Conservation (phyloP, 2,329 filamentous ascomycete genomes). For the Dendrostoma leiphaemia region DNA sequence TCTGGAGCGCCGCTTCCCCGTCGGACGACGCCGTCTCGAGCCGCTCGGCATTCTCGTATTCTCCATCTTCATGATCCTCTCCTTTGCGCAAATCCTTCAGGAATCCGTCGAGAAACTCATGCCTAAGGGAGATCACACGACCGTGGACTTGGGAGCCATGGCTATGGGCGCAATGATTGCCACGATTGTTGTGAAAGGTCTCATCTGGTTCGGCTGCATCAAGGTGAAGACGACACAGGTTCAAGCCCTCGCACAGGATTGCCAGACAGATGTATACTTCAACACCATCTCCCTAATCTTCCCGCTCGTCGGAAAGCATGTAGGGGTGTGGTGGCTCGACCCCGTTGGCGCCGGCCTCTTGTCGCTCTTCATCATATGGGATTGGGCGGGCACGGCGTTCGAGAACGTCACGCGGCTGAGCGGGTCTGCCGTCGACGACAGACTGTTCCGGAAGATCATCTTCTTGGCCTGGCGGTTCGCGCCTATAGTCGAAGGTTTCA, state of each 20-base stretch:
- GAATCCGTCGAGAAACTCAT: slow-evolving; percentile 58
- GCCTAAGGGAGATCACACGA: slow-evolving; percentile 37
- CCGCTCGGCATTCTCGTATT: slow-evolving; percentile 63
- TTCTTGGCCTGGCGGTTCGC: slow-evolving; percentile 58
- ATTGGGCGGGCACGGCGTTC: slow-evolving; percentile 63
- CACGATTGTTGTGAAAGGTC: slow-evolving; percentile 58
- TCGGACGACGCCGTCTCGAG: slow-evolving; percentile 55
- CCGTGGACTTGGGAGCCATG: slow-evolving; percentile 47
- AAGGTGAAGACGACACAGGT: slow-evolving; percentile 63
- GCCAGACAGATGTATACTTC: slow-evolving; percentile 55
- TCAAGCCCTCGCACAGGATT: slow-evolving; percentile 61
- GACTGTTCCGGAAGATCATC: slow-evolving; percentile 54
- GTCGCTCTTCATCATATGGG: slow-evolving; percentile 66
- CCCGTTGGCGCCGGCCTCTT: slow-evolving; percentile 58
- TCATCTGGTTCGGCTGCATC: slow-evolving; percentile 58
- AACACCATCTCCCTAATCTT: slow-evolving; percentile 63
- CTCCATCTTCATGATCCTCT: slow-evolving; percentile 62
- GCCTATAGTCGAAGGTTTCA: slow-evolving; percentile 52
- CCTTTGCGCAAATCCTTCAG: slow-evolving; percentile 59
- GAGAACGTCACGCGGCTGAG: slow-evolving; percentile 58
- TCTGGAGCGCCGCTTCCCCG: slow-evolving; percentile 54
- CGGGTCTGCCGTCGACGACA: slow-evolving; percentile 52
- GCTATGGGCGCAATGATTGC: slow-evolving; percentile 57
- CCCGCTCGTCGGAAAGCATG: slow-evolving; percentile 57
- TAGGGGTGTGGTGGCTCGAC: slow-evolving; percentile 66